phyloP scores from a whole-genome alignment of 176 grass and related monocot genomes.

The Pontederia crassipes region DNA sequence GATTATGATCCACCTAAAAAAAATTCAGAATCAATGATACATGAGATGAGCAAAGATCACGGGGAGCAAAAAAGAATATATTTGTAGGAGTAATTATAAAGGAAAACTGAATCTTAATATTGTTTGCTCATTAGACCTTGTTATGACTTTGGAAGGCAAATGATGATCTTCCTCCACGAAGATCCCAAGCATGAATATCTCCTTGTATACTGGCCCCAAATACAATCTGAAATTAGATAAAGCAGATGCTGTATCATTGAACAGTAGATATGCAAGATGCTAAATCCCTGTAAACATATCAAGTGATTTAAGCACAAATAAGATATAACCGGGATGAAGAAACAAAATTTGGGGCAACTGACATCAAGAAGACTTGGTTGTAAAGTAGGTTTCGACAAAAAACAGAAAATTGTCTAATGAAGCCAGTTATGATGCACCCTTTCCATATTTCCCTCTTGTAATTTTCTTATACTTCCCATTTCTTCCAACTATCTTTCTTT shows the following conservation, averaged over 20 bases:
- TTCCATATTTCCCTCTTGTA: no score
- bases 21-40: conserved; percentile 1
- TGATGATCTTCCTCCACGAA: conserved; percentile 71
- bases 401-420: no score
- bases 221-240: conserved; percentile 29
- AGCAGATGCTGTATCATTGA: not conserved
- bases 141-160: conserved; percentile 87
- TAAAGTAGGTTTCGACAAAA: no score
- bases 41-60: not conserved
- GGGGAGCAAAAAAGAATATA: not conserved
- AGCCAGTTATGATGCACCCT: no score
- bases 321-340: no score
- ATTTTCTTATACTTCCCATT: no score
- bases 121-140: conserved; percentile 31
- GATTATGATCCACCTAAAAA: conserved; percentile 32
- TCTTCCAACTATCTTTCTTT: no score
- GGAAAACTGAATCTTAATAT: conserved; percentile 14
- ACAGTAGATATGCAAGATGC: not conserved
- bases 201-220: conserved; percentile 74
- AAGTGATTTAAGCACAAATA: not conserved
- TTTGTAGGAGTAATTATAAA: not conserved
- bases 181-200: conserved; percentile 72
- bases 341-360: no score
- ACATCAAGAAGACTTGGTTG: no score
- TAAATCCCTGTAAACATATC: not conserved